Percentiles rank a stretch among this genome's conserved stretches.
Conservation (phyloP, 1,139 yeast species). For the Casaregolazyma suthepensis region DNA sequence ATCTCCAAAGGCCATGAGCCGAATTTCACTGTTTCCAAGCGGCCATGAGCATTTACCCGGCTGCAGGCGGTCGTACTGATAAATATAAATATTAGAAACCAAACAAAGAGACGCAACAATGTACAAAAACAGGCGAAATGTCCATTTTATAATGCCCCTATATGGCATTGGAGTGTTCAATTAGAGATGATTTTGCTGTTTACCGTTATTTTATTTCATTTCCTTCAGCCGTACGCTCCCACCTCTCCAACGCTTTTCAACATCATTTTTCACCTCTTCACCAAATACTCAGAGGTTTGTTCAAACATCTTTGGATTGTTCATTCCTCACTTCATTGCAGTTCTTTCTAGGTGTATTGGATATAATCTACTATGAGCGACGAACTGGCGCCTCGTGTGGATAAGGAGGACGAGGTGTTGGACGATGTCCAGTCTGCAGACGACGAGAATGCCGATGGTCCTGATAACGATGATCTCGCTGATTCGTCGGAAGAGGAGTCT, state of each 20-base stretch:
- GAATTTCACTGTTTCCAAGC: conserved; percentile 17
- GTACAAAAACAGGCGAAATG: background rate
- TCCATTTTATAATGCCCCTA: background rate
- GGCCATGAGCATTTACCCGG: conserved; percentile 27
- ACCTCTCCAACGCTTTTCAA: background rate
- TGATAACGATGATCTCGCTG: conserved; percentile 17
- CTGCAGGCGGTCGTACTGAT: conserved; percentile 19
- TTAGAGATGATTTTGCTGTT: background rate
- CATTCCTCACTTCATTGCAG: background rate
- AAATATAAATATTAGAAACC: conserved; percentile 18
- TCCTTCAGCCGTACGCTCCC: background rate
- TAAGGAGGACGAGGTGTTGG: conserved; percentile 21
- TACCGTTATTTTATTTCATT: background rate
- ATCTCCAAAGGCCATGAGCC: conserved; percentile 73
- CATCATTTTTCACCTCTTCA: background rate
- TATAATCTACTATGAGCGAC: conserved; percentile 4
- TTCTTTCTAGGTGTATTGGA: background rate
- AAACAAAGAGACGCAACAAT: background rate
- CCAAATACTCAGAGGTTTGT: background rate
- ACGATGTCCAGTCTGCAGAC: conserved; percentile 22
- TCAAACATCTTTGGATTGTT: background rate
- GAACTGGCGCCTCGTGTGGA: conserved; percentile 2
- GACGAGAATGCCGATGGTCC: conserved; percentile 18
- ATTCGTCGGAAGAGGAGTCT: conserved; percentile 39
- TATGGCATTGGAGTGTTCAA: background rate